Evolutionary conservation across 1,284 basidiomycete species (phyloP), one percentile per base, ranked within the genome.

Genomic region (Takashimella tepidaria): DNA sequence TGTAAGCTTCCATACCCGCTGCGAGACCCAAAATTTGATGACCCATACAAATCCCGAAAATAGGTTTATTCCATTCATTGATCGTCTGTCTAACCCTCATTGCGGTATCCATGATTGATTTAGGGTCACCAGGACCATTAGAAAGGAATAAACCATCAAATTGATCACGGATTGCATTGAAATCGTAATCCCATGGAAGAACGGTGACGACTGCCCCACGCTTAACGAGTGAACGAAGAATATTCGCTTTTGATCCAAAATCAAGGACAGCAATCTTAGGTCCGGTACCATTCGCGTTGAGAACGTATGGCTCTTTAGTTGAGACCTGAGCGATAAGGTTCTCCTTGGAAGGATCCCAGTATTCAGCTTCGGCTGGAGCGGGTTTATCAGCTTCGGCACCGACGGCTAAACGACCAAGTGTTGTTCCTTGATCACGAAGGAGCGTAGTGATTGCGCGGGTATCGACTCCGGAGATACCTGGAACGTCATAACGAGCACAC

Each of bases 1-100:
- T 72, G 71, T 98, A 98, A 5, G 93, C 91, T 67, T 97, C 92
- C 57, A 98, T 78, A 43, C 96, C 96, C 20, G 92, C 93, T 16
- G 95, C 95, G 79, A 98, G 88, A 47, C 96, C 95, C 64, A 98
- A 89, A 64, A 98, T 83, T 75, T 96, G 92, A 73, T 96, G 90
- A 46, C 92, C 96, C 96, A 98, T 98, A 78, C 95, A 98, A 69
- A 98, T 96, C 55, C 95, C 96, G 68, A 98, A 98, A 50, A 98
- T 82, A 21, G 95, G 95, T 70, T 86, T 88, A 75, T 86, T 78
- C 92, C 93, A 98, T 73, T 95, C 88, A 48, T 82, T 69, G 51
- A 98, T 78, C 16, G 89, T 92, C 66, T 82, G 81, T 62, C 89
- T 83, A 54, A 97, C 83, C 57, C 88, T 84, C 59, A 87, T 70